Evolutionary conservation across 495 filamentous ascomycete species (phyloP).

Genomic region (Aspergillus cristatus): DNA sequence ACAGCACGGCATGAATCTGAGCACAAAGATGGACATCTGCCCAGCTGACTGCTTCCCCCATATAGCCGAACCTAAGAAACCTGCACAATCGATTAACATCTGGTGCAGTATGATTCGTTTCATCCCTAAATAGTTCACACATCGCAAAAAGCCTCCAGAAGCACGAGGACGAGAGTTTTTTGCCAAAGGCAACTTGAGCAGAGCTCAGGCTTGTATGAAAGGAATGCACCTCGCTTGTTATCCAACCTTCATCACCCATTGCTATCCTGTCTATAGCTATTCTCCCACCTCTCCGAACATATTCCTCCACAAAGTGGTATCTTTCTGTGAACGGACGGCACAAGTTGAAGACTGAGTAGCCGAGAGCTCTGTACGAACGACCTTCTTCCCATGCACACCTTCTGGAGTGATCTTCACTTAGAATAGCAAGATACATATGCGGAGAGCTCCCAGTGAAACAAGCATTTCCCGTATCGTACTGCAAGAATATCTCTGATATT

Average conservation of each 20-base stretch:
- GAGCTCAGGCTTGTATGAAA: conserved; percentile 14
- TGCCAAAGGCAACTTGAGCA: conserved; percentile 7
- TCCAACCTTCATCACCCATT: conserved; percentile 12
- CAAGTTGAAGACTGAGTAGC: conserved; percentile 48
- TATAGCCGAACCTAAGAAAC: conserved; percentile 19
- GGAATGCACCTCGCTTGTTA: conserved; percentile 5
- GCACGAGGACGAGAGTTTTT: not conserved
- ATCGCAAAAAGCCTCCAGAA: conserved; percentile 33
- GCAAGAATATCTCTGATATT: conserved; percentile 28
- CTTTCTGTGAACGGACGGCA: conserved; percentile 14
- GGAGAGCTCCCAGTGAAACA: conserved; percentile 9
- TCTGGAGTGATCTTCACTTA: conserved; percentile 49
- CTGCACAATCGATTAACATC: conserved; percentile 9
- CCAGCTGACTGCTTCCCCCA: conserved; percentile 36
- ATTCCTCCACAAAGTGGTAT: conserved; percentile 31
- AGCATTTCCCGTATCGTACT: conserved; percentile 14
- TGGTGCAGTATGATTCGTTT: conserved; percentile 6
- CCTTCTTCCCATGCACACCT: conserved; percentile 58
- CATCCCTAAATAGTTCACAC: conserved; percentile 14
- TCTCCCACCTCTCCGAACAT: conserved; percentile 34
- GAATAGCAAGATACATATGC: conserved; percentile 48
- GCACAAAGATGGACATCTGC: conserved; percentile 53
- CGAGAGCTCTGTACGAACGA: conserved; percentile 41
- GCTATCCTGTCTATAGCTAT: conserved; percentile 22
- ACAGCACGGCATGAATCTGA: conserved; percentile 52